Evolutionary conservation across 257 asterid species (phyloP), one percentile per base, ranked within the genome.

Genomic region (Fraxinus cuspidata): DNA sequence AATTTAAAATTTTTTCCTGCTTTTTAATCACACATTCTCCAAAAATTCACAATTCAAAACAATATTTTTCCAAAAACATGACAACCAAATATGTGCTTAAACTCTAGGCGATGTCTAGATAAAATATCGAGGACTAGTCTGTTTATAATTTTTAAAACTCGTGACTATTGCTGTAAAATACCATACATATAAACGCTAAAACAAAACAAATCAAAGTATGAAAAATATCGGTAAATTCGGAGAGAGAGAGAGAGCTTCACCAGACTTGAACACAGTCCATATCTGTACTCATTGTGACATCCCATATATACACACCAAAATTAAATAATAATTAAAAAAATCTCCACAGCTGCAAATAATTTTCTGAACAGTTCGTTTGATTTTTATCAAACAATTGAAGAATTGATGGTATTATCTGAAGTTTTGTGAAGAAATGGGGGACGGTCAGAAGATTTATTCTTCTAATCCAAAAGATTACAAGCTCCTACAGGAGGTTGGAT

Each of bases 401-500:
- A 78, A 79, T 82, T 80, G 87, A 68, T 83, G 85, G 82, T 82
- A 74, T 27, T 38, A 5, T 23, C 63, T 70, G 32, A 82, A 34
- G 60, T 72, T 53, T 77, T 32, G 69, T 72, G 79, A 80, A 73
- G 60, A 74, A 82, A 88, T 88, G 87, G 89, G 81, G 72, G 81
- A 74, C 10, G 83, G 80, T 4, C 87, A 69, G 83, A 91, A 80
- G 88, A 89, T 70, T 69, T 92, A 86, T 85, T 84, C 96, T n/a
- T 87, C 83, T 34, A 91, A 95, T 87, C 81, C 90, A 31, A 81
- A 80, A 38, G 96, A 95, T 84, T 95, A 95, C 88, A 87, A 87
- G 85, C 96, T 91, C 66, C 91, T 89, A 5, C 97, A 95, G 84
- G 99, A 95, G 89, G 92, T 95, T 8, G 99, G 99, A 11, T 84